Conservation (phyloP, 192 early-diverging fungal genomes). For the Backusella luteola region DNA sequence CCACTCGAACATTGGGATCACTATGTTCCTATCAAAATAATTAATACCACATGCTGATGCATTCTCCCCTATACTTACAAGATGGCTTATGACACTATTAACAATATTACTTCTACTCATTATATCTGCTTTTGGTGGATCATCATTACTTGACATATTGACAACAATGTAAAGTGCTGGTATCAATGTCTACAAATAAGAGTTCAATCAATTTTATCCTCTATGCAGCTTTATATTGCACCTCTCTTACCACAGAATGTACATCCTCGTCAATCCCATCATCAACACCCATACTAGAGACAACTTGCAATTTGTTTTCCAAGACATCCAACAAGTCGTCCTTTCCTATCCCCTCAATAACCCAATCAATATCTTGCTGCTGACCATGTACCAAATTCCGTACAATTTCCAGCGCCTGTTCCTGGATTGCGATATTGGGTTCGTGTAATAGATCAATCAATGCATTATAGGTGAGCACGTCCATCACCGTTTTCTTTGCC, state of each 20-base stretch:
- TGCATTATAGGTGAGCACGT: slow-evolving; percentile 58
- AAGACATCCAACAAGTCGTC: slow-evolving; percentile 55
- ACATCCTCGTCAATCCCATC: slow-evolving; percentile 18
- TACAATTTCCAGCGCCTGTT: slow-evolving; percentile 73
- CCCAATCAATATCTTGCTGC: slow-evolving; percentile 36
- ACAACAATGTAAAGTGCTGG: slow-evolving; percentile 69
- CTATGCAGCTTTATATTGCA: not conserved
- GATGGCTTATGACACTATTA: slow-evolving; percentile 40
- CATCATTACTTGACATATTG: slow-evolving; percentile 66
- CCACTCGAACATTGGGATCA: slow-evolving; percentile 56
- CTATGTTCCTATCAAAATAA: slow-evolving; percentile 47
- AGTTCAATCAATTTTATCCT: slow-evolving; percentile 13
- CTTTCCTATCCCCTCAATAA: slow-evolving; percentile 70
- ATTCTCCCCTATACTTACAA: slow-evolving; percentile 26
- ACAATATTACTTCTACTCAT: slow-evolving; percentile 55
- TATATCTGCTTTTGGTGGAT: slow-evolving; percentile 59
- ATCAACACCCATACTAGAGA: slow-evolving; percentile 32
- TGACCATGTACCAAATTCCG: slow-evolving; percentile 69
- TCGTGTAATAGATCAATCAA: slow-evolving; percentile 67
- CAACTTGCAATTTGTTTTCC: slow-evolving; percentile 56
- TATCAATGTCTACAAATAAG: slow-evolving; percentile 16
- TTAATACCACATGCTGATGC: not conserved
- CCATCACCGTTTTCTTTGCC: slow-evolving; percentile 68
- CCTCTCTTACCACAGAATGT: not conserved
- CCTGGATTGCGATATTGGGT: slow-evolving; percentile 59